These are phyloP conservation scores for Pyrus communis DNA, from an alignment of 306 rosid genomes.

Conservation along the genomic window DNA sequence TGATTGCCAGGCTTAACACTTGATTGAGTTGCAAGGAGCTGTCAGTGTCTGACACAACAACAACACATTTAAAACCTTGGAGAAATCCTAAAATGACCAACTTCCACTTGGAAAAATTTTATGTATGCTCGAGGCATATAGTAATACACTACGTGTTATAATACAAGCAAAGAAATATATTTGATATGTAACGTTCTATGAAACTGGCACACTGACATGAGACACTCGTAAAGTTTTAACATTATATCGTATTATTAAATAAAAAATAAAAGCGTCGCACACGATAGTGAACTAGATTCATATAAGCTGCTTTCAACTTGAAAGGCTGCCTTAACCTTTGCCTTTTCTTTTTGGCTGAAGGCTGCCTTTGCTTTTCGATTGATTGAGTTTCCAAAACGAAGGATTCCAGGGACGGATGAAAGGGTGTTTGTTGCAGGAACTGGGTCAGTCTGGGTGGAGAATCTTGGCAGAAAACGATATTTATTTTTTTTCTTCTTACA, in stretches of 20 bases:
- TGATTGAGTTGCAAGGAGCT: slow-evolving; percentile 44
- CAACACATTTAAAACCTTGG: slow-evolving; percentile 6
- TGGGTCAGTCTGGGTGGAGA: not conserved
- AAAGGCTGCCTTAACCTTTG: too few species aligned
- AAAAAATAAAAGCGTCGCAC: rapidly evolving
- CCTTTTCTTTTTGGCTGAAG: too few species aligned
- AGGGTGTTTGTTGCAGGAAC: not conserved
- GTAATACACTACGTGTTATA: too few species aligned
- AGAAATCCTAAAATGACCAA: slow-evolving; percentile 39
- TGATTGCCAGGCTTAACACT: slow-evolving; percentile 31
- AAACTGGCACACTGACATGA: too few species aligned
- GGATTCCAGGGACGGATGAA: not conserved
- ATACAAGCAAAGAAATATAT: too few species aligned
- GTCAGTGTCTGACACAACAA: slow-evolving; percentile 58
- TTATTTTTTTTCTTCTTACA: not conserved
- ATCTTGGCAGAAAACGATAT: slow-evolving; percentile 13
- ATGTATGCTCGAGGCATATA: rapidly evolving
- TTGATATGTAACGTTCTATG: too few species aligned
- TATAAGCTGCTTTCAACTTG: too few species aligned
- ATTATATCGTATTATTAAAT: too few species aligned
- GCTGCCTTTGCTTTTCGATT: too few species aligned
- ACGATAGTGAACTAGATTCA: too few species aligned
- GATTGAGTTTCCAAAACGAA: too few species aligned
- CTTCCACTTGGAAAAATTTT: not conserved
- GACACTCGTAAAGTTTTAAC: too few species aligned